These are phyloP conservation scores for Colletotrichum lindemuthianum DNA, from an alignment of 2,329 filamentous ascomycete genomes.

Conservation along the genomic window DNA sequence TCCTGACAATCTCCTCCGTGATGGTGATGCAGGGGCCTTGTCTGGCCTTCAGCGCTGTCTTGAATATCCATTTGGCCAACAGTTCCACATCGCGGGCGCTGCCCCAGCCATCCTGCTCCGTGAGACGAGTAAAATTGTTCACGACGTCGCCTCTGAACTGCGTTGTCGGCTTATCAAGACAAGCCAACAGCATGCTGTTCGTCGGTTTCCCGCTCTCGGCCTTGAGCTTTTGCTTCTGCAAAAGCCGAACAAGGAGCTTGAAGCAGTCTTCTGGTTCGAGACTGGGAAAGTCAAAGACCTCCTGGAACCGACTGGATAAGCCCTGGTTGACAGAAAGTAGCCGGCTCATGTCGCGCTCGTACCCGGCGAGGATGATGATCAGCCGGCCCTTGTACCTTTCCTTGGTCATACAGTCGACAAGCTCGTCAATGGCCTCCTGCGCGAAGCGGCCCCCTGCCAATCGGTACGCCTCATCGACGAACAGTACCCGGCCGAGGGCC, in stretches of 20 bases:
- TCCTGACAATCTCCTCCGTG: slow-evolving; percentile 31
- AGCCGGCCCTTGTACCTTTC: slow-evolving; percentile 67
- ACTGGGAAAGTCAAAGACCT: slow-evolving; percentile 65
- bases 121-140: slow-evolving; percentile 51
- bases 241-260: slow-evolving; percentile 49
- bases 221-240: slow-evolving; percentile 43
- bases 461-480: slow-evolving; percentile 79
- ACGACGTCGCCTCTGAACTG: slow-evolving; percentile 40
- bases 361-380: slow-evolving; percentile 76
- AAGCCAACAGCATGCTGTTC: slow-evolving; percentile 41
- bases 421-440: slow-evolving; percentile 64
- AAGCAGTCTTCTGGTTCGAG: slow-evolving; percentile 56
- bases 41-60: slow-evolving; percentile 43
- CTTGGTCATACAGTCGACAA: slow-evolving; percentile 64
- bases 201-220: slow-evolving; percentile 36
- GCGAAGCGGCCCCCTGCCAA: slow-evolving; percentile 67
- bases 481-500: slow-evolving; percentile 72
- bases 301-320: slow-evolving; percentile 72
- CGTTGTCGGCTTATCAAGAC: slow-evolving; percentile 35
- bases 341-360: slow-evolving; percentile 71
- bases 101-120: slow-evolving; percentile 63
- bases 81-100: slow-evolving; percentile 71
- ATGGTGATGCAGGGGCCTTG: slow-evolving; percentile 33
- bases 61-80: slow-evolving; percentile 62
- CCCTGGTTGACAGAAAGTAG: slow-evolving; percentile 71